Percentiles rank a stretch among this genome's conserved stretches.
These are phyloP conservation scores for Hygrophorus russula DNA, from an alignment of 768 basidiomycete genomes.

Conservation along the genomic window DNA sequence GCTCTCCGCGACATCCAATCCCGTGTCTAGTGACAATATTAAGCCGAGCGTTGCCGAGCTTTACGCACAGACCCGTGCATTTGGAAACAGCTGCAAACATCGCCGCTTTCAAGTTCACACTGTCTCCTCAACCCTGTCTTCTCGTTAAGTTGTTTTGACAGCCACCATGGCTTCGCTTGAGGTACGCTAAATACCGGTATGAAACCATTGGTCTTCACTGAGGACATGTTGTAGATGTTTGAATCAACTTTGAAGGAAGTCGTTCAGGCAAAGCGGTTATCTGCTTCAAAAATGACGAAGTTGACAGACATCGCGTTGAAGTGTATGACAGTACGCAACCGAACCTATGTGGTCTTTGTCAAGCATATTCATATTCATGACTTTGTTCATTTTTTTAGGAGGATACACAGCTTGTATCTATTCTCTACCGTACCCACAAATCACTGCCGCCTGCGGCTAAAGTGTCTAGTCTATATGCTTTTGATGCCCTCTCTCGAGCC, in stretches of 20 bases:
- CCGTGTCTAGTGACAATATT: too few species aligned
- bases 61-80: conserved; percentile 12
- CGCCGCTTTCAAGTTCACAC: not conserved
- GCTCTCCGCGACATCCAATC: conserved; percentile 52
- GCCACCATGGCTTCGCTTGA: conserved; percentile 28
- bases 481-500: conserved; percentile 87
- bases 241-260: conserved; percentile 73
- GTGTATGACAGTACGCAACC: conserved; percentile 56
- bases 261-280: conserved; percentile 73
- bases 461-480: conserved; percentile 82
- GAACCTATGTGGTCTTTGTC: not conserved
- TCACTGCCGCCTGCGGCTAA: conserved; percentile 57
- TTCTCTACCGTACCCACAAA: conserved; percentile 84
- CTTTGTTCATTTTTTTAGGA: conserved; percentile 32
- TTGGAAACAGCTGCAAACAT: not conserved
- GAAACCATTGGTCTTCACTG: conserved; percentile 5
- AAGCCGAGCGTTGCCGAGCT: conserved; percentile 15
- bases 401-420: conserved; percentile 81
- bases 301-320: conserved; percentile 71
- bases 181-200: conserved; percentile 17
- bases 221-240: conserved; percentile 47
- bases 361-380: not conserved
- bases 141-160: conserved; percentile 1
- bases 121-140: conserved; percentile 1
- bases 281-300: conserved; percentile 73